Percentiles rank a stretch among this genome's conserved stretches.
Evolutionary conservation across 352 stramenopile species (phyloP).

Genomic region (Pythium biforme): DNA sequence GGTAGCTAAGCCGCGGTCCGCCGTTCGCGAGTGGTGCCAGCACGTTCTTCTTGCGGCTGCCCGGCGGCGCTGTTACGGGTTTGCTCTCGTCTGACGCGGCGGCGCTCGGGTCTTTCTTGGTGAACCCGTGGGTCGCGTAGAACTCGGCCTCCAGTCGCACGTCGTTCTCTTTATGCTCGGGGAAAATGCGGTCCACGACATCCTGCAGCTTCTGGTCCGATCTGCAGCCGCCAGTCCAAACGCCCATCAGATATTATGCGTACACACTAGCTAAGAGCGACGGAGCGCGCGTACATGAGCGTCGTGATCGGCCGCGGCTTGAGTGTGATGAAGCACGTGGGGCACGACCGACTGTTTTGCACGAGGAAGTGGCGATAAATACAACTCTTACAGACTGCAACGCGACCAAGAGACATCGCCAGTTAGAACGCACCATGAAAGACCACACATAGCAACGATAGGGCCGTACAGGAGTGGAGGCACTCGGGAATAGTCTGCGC

Average conservation of each 20-base stretch:
- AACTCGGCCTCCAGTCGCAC: slow-evolving; percentile 50
- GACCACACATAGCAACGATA: not conserved
- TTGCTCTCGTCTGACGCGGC: not conserved
- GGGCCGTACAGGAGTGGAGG: slow-evolving; percentile 67
- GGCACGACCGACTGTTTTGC: slow-evolving; percentile 53
- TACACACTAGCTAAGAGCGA: not conserved
- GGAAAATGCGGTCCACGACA: slow-evolving; percentile 75
- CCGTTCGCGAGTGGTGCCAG: slow-evolving; percentile 17
- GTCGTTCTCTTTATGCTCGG: slow-evolving; percentile 56
- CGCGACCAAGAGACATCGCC: no score
- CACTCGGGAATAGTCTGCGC: slow-evolving; percentile 83
- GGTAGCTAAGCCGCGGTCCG: slow-evolving; percentile 11
- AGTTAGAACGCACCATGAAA: not conserved
- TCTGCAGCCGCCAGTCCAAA: slow-evolving; percentile 19
- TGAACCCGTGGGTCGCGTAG: slow-evolving; percentile 61
- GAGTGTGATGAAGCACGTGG: slow-evolving; percentile 57
- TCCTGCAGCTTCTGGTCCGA: slow-evolving; percentile 74
- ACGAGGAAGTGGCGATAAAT: slow-evolving; percentile 79
- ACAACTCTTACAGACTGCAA: slow-evolving; percentile 82
- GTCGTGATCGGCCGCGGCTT: slow-evolving; percentile 55
- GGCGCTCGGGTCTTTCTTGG: slow-evolving; percentile 29
- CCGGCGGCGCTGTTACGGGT: not conserved
- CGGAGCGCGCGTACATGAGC: slow-evolving; percentile 46
- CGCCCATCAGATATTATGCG: not conserved
- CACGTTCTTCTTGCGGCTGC: slow-evolving; percentile 14